These are phyloP conservation scores for Sphagnum fallax DNA, from an alignment of 228 moss, liverwort and hornwort genomes.

Conservation along the genomic window DNA sequence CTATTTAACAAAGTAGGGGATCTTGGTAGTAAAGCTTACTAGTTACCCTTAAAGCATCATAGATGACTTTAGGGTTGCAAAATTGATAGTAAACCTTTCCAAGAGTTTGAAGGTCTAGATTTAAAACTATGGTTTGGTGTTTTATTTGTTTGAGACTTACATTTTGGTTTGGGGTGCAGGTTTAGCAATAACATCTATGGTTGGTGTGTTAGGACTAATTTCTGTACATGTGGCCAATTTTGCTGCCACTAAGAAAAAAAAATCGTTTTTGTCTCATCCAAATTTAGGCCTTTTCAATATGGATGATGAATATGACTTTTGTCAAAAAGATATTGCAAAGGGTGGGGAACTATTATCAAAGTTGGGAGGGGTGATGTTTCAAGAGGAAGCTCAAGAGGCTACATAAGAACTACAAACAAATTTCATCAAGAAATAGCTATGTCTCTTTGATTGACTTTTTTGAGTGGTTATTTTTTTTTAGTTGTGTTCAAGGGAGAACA, in stretches of 20 bases:
- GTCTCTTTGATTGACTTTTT: too few species aligned
- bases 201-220: slow-evolving; percentile 46
- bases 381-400: slow-evolving; percentile 69
- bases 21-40: too few species aligned
- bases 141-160: too few species aligned
- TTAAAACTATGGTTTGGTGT: too few species aligned
- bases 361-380: slow-evolving; percentile 54
- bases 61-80: too few species aligned
- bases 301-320: slow-evolving; percentile 79
- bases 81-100: too few species aligned
- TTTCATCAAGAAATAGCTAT: slow-evolving; percentile 39
- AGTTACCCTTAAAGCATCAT: too few species aligned
- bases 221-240: slow-evolving; percentile 44
- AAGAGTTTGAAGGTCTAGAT: too few species aligned
- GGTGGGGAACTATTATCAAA: slow-evolving; percentile 18
- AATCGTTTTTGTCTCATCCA: slow-evolving; percentile 27
- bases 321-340: slow-evolving; percentile 42
- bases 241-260: slow-evolving; percentile 41
- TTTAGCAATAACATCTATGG: slow-evolving; percentile 58
- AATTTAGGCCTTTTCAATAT: slow-evolving; percentile 44
- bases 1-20: too few species aligned
- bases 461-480: too few species aligned
- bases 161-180: slow-evolving; percentile 12
- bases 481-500: too few species aligned
- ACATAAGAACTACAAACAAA: slow-evolving; percentile 58